phyloP scores from a whole-genome alignment of 2,329 filamentous ascomycete genomes.

The Penicillium janthinellum region DNA sequence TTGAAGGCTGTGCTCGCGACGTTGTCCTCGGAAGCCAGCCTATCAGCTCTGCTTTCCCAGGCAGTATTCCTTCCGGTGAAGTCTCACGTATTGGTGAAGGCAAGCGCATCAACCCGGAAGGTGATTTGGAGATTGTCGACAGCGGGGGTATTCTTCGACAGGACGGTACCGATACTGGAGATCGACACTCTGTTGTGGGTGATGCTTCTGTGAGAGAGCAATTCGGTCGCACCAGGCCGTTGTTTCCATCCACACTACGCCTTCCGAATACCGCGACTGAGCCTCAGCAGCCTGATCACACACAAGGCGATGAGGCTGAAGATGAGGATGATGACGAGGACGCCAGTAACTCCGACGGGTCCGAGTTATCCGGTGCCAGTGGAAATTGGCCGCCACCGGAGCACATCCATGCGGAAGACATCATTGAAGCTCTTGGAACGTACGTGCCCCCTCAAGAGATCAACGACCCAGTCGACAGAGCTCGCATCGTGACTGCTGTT shows the following conservation, averaged over 20 bases:
- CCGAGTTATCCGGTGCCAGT: conserved; percentile 32
- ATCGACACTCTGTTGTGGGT: conserved; percentile 62
- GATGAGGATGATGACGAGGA: conserved; percentile 27
- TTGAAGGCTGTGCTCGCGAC: conserved; percentile 74
- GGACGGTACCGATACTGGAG: conserved; percentile 62
- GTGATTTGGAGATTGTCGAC: conserved; percentile 65
- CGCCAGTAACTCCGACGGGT: conserved; percentile 25
- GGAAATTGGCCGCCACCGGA: conserved; percentile 45
- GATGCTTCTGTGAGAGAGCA: conserved; percentile 45
- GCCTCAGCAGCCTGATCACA: conserved; percentile 8
- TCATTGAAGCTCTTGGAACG: conserved; percentile 45
- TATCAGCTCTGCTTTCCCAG: conserved; percentile 75
- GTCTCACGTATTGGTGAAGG: conserved; percentile 64
- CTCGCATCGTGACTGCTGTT: conserved; percentile 42
- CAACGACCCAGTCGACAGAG: conserved; percentile 45
- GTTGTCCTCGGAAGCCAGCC: conserved; percentile 75
- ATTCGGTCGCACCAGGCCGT: conserved; percentile 36
- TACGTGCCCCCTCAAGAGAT: conserved; percentile 46
- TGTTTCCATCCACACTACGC: conserved; percentile 35
- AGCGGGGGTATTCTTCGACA: conserved; percentile 62
- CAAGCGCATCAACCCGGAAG: conserved; percentile 64
- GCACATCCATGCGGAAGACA: conserved; percentile 43
- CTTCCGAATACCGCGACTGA: conserved; percentile 21
- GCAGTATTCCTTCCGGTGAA: conserved; percentile 66
- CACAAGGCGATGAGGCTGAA: conserved; percentile 19